A percentile compares a stretch with the other conserved stretches of the same genome.
Evolutionary conservation across 345 rosid species (phyloP).

Genomic region (Rhodomyrtus tomentosa): DNA sequence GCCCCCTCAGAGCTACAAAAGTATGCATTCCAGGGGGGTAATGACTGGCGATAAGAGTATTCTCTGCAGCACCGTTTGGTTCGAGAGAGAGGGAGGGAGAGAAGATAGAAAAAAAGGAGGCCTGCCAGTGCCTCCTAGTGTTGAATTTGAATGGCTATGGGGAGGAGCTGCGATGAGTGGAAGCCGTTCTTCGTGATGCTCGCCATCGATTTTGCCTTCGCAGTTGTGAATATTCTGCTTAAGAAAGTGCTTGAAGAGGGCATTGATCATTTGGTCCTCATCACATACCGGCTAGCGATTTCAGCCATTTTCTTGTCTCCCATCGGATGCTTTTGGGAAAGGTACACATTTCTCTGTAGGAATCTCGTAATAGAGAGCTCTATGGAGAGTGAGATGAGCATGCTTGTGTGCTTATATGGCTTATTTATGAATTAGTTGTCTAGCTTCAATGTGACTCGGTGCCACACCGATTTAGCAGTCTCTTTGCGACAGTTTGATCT

Average conservation of each 20-base stretch:
- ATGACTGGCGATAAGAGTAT: background rate
- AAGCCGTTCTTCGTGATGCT: conserved; percentile 46
- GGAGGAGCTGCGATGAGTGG: conserved; percentile 22
- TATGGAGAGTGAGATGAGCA: background rate
- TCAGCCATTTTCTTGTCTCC: conserved; percentile 59
- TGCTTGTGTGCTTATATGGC: background rate
- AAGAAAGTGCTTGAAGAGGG: conserved; percentile 56
- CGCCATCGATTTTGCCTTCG: conserved; percentile 37
- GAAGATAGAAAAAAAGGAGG: background rate
- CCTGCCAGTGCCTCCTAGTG: background rate
- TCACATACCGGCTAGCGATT: conserved; percentile 50
- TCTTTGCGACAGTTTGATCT: background rate
- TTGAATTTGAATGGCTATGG: conserved; percentile 4
- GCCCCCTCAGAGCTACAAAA: conserved; percentile 4
- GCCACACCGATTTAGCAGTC: background rate
- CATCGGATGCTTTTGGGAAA: conserved; percentile 49
- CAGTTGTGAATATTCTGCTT: conserved; percentile 47
- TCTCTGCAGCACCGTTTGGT: background rate
- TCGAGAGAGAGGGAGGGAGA: background rate
- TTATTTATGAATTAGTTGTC: background rate
- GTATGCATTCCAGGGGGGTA: background rate
- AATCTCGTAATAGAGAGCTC: background rate
- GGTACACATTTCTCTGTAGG: conserved; percentile 19
- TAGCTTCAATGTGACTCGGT: background rate
- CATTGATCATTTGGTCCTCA: conserved; percentile 45